Evolutionary conservation across 2,329 filamentous ascomycete genomes (phyloP), one percentile per base, ranked within the genome.

Genomic region (Fusarium illudens): DNA sequence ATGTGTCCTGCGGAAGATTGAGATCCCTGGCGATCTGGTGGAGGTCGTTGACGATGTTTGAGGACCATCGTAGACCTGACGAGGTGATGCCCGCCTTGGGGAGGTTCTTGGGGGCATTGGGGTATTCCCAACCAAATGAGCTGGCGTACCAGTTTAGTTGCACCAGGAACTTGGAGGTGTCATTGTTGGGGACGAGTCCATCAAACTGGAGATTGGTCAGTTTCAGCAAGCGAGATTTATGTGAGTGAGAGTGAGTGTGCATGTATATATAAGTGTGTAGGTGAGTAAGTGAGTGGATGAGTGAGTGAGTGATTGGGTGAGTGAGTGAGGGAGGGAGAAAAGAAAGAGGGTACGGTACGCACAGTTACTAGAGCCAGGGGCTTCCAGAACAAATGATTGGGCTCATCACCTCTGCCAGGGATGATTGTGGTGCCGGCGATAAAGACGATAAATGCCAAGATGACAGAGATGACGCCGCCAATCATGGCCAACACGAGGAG

Each of bases 51-150:
- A 63, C 49, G 15, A 73, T 62, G 42, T 63, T 70, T 5, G 64
- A 63, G 8, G 63, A 62, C 30, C 66, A 72, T 27, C 53, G 54
- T 22, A 60, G 42, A 1, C 67, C 68, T 9, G 44, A 60, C 9
- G 64, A 65, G 12, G 70, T 72, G 19, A 73, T 63, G 20, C 73
- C 73, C 34, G 58, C 73, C 15, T 63, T 62, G 32, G 73, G 68
- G 8, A 73, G 44, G 17, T 69, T 64, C 17, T 65, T 65, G 9
- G 73, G 71, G 2, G 73, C 71, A 20, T 62, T 55, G 33, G 73
- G 73, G 49, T 75, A 70, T 25, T 75, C 73, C 71, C 73, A 75
- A 17, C 68, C 71, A 30, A 75, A 68, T 17, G 68, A 69, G 48
- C 54, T 70, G 25, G 65, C 63, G 46, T 71, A 75, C 73, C 71